Percentiles rank a stretch among this genome's conserved stretches.
Conservation (phyloP, 2,329 filamentous ascomycete species). For the Aspergillus neoniger region DNA sequence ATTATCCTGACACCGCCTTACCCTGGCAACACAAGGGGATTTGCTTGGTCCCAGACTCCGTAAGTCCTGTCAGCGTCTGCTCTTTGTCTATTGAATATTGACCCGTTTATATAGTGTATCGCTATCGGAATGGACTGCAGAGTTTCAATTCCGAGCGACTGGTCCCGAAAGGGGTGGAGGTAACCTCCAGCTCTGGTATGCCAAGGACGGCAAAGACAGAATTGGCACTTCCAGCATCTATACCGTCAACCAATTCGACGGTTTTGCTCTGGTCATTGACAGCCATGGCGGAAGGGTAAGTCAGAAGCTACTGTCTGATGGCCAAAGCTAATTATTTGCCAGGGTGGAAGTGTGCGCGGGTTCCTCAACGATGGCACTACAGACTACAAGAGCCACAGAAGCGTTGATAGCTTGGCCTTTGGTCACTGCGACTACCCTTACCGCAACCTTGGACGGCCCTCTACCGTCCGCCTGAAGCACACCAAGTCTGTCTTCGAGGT, state of each 20-base stretch:
- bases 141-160: slow-evolving; percentile 83
- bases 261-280: slow-evolving; percentile 84
- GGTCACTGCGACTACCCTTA: slow-evolving; percentile 90
- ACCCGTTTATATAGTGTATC: slow-evolving; percentile 34
- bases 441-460: slow-evolving; percentile 85
- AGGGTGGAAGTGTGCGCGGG: slow-evolving; percentile 78
- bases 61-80: slow-evolving; percentile 28
- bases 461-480: slow-evolving; percentile 74
- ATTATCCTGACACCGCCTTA: slow-evolving; percentile 86
- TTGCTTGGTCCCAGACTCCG: slow-evolving; percentile 72
- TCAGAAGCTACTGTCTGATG: slow-evolving; percentile 1
- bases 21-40: slow-evolving; percentile 81
- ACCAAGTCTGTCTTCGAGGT: slow-evolving; percentile 69
- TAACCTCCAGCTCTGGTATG: slow-evolving; percentile 93
- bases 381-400: slow-evolving; percentile 74
- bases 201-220: slow-evolving; percentile 64
- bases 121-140: slow-evolving; percentile 73
- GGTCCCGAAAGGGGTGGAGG: slow-evolving; percentile 83
- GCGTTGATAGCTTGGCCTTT: slow-evolving; percentile 83
- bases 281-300: slow-evolving; percentile 69
- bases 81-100: slow-evolving; percentile 5
- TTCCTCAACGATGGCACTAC: slow-evolving; percentile 90
- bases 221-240: slow-evolving; percentile 79
- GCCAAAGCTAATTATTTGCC: slow-evolving; percentile 6
- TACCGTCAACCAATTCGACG: slow-evolving; percentile 81